Base-by-base conservation (phyloP, 495 filamentous ascomycete genomes). In the Penicillium silybi region DNA sequence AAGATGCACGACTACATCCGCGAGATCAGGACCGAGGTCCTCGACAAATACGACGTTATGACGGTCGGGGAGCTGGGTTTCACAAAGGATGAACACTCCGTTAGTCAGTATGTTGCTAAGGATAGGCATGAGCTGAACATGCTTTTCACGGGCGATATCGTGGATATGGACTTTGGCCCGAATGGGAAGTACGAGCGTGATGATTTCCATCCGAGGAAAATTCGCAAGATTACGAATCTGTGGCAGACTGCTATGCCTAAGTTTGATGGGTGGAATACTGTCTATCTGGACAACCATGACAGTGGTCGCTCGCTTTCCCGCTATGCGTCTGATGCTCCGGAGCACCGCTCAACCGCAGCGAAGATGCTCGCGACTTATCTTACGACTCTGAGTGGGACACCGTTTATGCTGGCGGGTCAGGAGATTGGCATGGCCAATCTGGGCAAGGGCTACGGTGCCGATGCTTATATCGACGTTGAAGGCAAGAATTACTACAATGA, bases 361-460 rank as follows among this genome's bases (percentile, higher is more conserved):
- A 87, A 86, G 59, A 69, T 82, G 59, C 59, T 86, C 19, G 74
- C 78, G 0, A 62, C 82, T 19, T 71, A 80, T 65, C 59, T 79
- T 53, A 65, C 65, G 23, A 68, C 79, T 0, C 52, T 85, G 45
- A 76, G 71, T 4, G 85, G 84, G 2, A 87, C 82, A 0, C 62
- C 84, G 10, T 87, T 82, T 64, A 51, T 86, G 29, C 85, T 82
- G 53, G 81, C 85, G 45, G 85, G 85, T 1, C 81, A 88, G 54
- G 84, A 88, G 52, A 72, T 87, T 23, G 85, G 84, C 2, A 85
- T 87, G 82, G 73, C 72, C 41, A 86, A 87, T 50, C 70, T 82
- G 25, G 81, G 82, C 0, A 59, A 61, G 23, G 50, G 71, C n/a
- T 85, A 81, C 78, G 61, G 56, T 0, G 75, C 80, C 13, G 74